Evolutionary conservation across 345 rosid genomes (phyloP), one percentile per base, ranked within the genome.

Genomic region (Rhodamnia argentea): DNA sequence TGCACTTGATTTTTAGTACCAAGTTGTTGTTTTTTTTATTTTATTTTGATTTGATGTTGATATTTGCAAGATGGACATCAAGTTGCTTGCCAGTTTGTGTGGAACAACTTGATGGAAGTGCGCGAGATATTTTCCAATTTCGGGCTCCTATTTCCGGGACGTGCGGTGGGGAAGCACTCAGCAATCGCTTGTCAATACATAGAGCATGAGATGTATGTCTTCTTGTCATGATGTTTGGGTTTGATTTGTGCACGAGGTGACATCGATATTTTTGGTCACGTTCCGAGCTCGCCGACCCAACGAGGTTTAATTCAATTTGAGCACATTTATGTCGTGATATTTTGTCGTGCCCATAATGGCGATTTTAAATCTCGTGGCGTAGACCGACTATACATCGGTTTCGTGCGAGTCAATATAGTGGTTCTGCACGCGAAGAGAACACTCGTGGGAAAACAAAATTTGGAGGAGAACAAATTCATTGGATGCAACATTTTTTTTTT

Each of bases 401-500:
- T 23, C 13, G 18, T 32, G 24, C 10, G 13, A 64, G 37, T 64
- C 78, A 16, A 64, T 18, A 64, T 10, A 9, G 23, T 32, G 16
- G 13, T 64, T 64, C 0, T 0, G 13, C 40, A 12, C 44, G 6
- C 1, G 11, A 0, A 64, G 3, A 32, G 18, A 64, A 64, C 23
- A 9, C 32, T 18, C 22, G 23, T 64, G 13, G 44, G 78, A 32
- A 60, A 64, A 32, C 24, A 13, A 32, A 64, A 32, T 18, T 32
- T 32, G 6, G 37, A 32, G 11, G 20, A 64, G 78, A 40, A 64
- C 24, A 24, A 32, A 32, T 32, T 32, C 24, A 70, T 32, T 70
- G 4, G 44, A 70, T 4, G 13, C 32, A 70, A 70, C 13, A 16
- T 16, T 55, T 32, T 70, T 16, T 52, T 52, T 70, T 0, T 4